Evolutionary conservation across 2,329 filamentous ascomycete genomes (phyloP), one percentile per base, ranked within the genome.

Genomic region (Fusarium begoniae): DNA sequence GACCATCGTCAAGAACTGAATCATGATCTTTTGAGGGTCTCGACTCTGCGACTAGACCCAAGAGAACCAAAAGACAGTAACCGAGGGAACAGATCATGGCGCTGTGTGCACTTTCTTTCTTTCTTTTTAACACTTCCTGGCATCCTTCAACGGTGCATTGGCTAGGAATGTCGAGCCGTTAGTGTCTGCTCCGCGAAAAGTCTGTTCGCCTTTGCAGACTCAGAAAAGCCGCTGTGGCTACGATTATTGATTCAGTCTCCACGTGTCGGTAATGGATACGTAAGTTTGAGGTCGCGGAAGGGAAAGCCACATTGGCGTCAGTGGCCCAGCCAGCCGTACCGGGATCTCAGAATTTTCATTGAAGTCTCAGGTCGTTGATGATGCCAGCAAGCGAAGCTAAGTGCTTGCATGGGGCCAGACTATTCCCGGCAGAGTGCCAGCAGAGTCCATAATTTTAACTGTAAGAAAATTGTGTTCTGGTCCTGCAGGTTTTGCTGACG

Each of bases 381-480:
- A 61, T 62, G 60, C 48, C 57, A 73, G 48, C 60, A 64, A 66
- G 43, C 58, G 28, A 57, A 47, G 40, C 55, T 67, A 73, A 75
- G 72, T 75, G 72, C 61, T 66, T 73, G 72, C 72, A 75, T 69
- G 55, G 69, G 38, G 62, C 50, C 69, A 72, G 47, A 32, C 67
- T 60, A 71, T 65, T 68, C 45, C 66, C 62, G 48, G 41, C 24
- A 41, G 28, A 48, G 40, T 61, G 41, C 24, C 51, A 66, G 50
- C 51, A 61, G 57, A 48, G 37, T 35, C 54, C 54, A 57, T 26
- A 38, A 38, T 38, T 53, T 37, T 37, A 63, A 66, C 38, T 22
- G 40, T 40, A 30, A 67, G 45, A 67, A 67, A 67, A 62, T 35
- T 68, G 63, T 47, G 51, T 37, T 44, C 24, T 64, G 62, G 35